Evolutionary conservation across 2,329 filamentous ascomycete genomes (phyloP).

Genomic region (Fusarium udum): DNA sequence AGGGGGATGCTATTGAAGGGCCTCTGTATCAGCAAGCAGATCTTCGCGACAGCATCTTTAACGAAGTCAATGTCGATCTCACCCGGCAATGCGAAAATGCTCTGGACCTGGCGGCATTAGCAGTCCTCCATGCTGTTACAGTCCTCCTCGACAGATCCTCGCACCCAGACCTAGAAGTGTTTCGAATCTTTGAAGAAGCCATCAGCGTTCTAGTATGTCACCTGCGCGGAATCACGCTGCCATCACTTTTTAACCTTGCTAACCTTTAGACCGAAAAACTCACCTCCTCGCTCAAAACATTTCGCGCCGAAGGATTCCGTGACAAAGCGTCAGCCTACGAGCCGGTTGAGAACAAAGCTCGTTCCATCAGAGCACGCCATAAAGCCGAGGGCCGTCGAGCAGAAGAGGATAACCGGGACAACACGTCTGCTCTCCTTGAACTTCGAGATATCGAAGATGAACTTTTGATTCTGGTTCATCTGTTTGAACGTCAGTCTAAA

Average conservation of each 20-base stretch:
- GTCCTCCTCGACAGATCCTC: slow-evolving; percentile 68
- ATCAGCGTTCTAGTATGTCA: slow-evolving; percentile 69
- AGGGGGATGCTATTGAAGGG: slow-evolving; percentile 64
- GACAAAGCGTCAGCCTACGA: slow-evolving; percentile 54
- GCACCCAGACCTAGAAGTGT: slow-evolving; percentile 69
- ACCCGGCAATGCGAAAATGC: slow-evolving; percentile 70
- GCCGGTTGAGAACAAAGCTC: slow-evolving; percentile 52
- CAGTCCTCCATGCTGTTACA: slow-evolving; percentile 69
- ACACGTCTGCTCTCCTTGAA: slow-evolving; percentile 70
- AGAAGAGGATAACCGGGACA: slow-evolving; percentile 68
- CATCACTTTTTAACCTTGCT: not conserved
- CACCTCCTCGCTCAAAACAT: slow-evolving; percentile 69
- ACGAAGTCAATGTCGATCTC: slow-evolving; percentile 71
- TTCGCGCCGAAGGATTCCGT: slow-evolving; percentile 66
- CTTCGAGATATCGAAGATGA: slow-evolving; percentile 73
- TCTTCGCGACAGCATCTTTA: slow-evolving; percentile 70
- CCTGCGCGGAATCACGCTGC: fast-evolving
- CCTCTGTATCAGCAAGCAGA: slow-evolving; percentile 69
- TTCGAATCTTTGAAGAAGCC: slow-evolving; percentile 73
- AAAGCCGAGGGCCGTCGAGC: slow-evolving; percentile 55
- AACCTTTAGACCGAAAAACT: slow-evolving; percentile 65
- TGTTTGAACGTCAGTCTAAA: slow-evolving; percentile 66
- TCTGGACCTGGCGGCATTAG: slow-evolving; percentile 69
- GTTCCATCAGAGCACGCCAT: slow-evolving; percentile 52
- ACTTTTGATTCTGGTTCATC: slow-evolving; percentile 62